phyloP scores from a whole-genome alignment of 768 basidiomycete species.

The Psilocybe sp. region DNA sequence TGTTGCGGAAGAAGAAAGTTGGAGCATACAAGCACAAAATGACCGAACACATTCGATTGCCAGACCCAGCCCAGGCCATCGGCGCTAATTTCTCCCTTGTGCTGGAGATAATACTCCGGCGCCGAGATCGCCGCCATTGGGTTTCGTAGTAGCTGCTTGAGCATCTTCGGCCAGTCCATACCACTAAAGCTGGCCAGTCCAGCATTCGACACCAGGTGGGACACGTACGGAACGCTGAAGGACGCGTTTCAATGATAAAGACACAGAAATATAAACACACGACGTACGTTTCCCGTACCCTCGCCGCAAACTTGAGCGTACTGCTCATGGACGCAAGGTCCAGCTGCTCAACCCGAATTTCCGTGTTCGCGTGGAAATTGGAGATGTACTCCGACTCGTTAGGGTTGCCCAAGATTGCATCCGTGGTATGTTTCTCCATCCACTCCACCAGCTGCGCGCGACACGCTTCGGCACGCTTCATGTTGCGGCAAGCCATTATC shows the following conservation, averaged over 20 bases:
- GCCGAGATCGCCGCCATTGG: conserved; percentile 47
- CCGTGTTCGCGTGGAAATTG: conserved; percentile 55
- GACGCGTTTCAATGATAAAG: neutral
- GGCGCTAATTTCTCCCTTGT: conserved; percentile 51
- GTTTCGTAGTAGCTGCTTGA: conserved; percentile 45
- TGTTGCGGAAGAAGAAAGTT: neutral
- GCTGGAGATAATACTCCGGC: conserved; percentile 59
- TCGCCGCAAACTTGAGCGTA: conserved; percentile 60
- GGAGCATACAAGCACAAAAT: conserved; percentile 68
- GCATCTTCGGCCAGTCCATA: conserved; percentile 46
- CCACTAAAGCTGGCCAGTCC: conserved; percentile 59
- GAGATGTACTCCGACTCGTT: conserved; percentile 52
- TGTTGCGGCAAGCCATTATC: conserved; percentile 78
- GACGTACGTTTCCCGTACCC: conserved; percentile 51
- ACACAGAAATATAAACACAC: neutral
- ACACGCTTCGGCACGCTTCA: conserved; percentile 60
- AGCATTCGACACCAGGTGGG: conserved; percentile 80
- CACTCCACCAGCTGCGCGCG: conserved; percentile 47
- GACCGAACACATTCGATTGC: conserved; percentile 84
- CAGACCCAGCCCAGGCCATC: conserved; percentile 81
- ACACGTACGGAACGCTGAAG: conserved; percentile 72
- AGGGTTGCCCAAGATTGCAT: conserved; percentile 17
- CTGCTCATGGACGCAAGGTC: conserved; percentile 63
- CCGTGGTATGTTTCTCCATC: conserved; percentile 52
- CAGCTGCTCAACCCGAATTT: conserved; percentile 57